Evolutionary conservation across 495 filamentous ascomycete genomes (phyloP), one percentile per base, ranked within the genome.

Genomic region (Penicillium taxi): DNA sequence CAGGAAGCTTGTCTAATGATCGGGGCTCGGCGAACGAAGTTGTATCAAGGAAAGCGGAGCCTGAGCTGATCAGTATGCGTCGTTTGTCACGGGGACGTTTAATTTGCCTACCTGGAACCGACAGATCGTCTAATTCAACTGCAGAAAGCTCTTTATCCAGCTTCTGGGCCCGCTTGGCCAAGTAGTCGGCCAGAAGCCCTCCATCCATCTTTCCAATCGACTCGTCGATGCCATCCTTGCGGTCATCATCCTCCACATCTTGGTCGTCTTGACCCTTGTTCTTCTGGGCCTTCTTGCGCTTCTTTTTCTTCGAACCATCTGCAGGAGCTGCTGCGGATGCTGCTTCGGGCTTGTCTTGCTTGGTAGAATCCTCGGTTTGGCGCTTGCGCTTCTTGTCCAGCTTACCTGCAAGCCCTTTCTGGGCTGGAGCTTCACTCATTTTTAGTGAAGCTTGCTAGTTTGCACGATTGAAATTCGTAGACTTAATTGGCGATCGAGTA

Each of bases 201-300:
- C 73, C 79, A 44, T 94, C 84, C 79, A 98, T 84, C 22, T 75
- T 72, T 18, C 77, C 75, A 55, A 96, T 86, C 0, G 82, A 80
- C 44, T 73, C 73, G 58, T 96, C 90, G 38, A 95, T 61, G n/a
- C 78, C 75, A n/a, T 59, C 57, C 35, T 70, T 63, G n/a, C 67
- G 58, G 39, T 82, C 72, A 8, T 73, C 47, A 40, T 80, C 70
- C 26, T 77, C 56, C 27, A 75, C 67, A 33, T 76, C 72, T 12
- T 81, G 63, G 9, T 70, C 61, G 1, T 58, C 37, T 26, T 61
- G 59, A 36, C 70, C 69, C 37, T 64, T 63, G 49, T 78, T 62
- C 48, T 78, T 80, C 7, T 29, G 2, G 32, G 63, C 70, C 31
- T 70, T 61, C 53, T 69, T 65, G 53, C 70, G 65, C 58, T 64